Evolutionary conservation across 768 basidiomycete genomes (phyloP).

Genomic region (Auriscalpium vulgare): DNA sequence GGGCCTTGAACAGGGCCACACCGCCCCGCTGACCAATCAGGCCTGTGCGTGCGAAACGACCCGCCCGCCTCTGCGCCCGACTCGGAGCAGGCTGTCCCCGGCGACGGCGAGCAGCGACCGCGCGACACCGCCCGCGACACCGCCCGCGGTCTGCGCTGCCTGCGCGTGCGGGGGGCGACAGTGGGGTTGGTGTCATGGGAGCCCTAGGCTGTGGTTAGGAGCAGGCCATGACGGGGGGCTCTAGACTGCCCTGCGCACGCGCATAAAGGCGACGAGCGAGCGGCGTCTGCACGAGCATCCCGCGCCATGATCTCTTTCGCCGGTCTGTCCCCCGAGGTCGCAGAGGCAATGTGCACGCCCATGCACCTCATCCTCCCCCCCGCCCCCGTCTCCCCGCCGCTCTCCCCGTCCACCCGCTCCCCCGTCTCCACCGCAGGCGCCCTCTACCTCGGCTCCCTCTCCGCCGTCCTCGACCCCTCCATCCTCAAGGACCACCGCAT

Average conservation of each 20-base stretch:
- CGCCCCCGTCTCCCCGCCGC: constrained; percentile 20
- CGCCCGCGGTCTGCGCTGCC: not conserved
- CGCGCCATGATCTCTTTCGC: constrained; percentile 70
- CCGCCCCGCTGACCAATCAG: not conserved
- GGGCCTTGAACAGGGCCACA: constrained; percentile 7
- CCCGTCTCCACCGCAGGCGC: constrained; percentile 30
- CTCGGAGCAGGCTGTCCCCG: too few species aligned
- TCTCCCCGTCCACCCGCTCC: constrained; percentile 37
- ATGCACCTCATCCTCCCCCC: constrained; percentile 65
- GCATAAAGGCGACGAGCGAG: not conserved
- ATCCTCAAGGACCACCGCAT: constrained; percentile 43
- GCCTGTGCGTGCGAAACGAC: constrained; percentile 16
- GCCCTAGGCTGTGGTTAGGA: constrained; percentile 9
- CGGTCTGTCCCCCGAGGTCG: constrained; percentile 61
- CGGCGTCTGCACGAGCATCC: too few species aligned
- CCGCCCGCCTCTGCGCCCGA: not conserved
- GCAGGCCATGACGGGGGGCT: not conserved
- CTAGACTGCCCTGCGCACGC: not conserved
- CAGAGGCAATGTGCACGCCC: constrained; percentile 80
- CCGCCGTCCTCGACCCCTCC: constrained; percentile 48
- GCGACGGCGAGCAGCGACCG: too few species aligned
- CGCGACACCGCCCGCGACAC: too few species aligned
- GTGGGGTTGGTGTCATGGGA: not conserved
- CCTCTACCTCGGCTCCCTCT: constrained; percentile 64
- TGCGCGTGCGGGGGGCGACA: not conserved